Base-by-base conservation (phyloP, 208 protist genomes). In the Angomonas deanei region DNA sequence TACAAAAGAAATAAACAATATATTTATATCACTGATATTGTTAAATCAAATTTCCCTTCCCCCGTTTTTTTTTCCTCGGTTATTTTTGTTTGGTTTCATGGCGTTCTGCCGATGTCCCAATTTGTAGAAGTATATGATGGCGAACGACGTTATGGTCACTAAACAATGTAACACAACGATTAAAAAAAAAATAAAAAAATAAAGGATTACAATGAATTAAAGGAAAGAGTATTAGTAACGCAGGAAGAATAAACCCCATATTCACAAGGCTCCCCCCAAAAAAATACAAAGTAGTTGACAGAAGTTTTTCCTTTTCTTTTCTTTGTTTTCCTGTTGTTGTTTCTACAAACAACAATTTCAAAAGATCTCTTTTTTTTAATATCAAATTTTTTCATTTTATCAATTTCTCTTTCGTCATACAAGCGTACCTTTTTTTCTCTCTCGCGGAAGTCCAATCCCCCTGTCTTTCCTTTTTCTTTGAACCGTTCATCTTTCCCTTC, bases 41-140 rank as follows among this genome's bases (percentile, higher is more conserved):
- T 49, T 55, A 53, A 17, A 26, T 62, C 33, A 38, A 64, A 42
- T 30, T 65, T 66, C 52, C 55, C 54, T 70, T 64, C 61, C 58
- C 36, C 53, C 65, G 21, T 46, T 66, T 59, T 53, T 56, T 32
- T 52, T 60, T 52, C 50, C 52, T 50, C 53, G 27, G 23, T 52
- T 50, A 23, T 58, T 57, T 42, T 30, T 30, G 5, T 57, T 30
- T n/a, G n/a, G n/a, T n/a, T n/a, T n/a, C n/a, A n/a, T n/a, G n/a
- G n/a, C n/a, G n/a, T n/a, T n/a, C n/a, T n/a, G n/a, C n/a, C n/a
- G n/a, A n/a, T n/a, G n/a, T n/a, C n/a, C n/a, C n/a, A n/a, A n/a
- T n/a, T n/a, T n/a, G n/a, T n/a, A n/a, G n/a, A n/a, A n/a, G n/a
- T n/a, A n/a, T n/a, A n/a, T n/a, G n/a, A n/a, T n/a, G n/a, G n/a